Evolutionary conservation across 2,329 filamentous ascomycete genomes (phyloP), one percentile per base, ranked within the genome.

Genomic region (Zymoseptoria passerinii): DNA sequence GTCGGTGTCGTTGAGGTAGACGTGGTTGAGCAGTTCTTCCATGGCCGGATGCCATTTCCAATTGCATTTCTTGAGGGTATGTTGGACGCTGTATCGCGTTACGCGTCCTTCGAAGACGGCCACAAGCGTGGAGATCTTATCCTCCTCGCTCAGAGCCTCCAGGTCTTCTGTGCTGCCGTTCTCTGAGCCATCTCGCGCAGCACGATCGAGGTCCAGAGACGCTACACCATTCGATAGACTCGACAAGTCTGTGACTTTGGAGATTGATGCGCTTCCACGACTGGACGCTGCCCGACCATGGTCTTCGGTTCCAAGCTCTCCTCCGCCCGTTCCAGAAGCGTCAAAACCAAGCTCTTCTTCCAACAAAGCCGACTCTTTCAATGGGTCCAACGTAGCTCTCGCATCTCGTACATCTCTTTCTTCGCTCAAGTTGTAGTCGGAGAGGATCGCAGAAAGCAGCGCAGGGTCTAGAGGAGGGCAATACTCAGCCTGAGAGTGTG

Each of bases 1-100:
- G 56, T 83, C 78, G 0, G 82, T 82, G 58, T 90, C 83, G 58
- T 90, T 84, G 4, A 96, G 84, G 68, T 87, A 90, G 19, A 88
- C 84, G 13, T 90, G 79, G 64, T 88, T 95, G 29, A 96, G 80
- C 10, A 97, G 77, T 59, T 90, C 85, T 66, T 96, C 90, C 61
- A 95, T 85, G 1, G 90, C 84, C 13, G 79, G 78, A 58, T 85
- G 82, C 48, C 89, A 82, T 63, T 90, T 83, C 0, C 86, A 83
- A 9, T 82, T 79, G 28, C 80, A 83, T 67, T 89, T 89, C 63
- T 82, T 83, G 54, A 96, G 74, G 0, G 85, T 83, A 62, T 85
- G 81, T 49, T 77, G 76, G 28, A 95, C 79, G 49, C 89, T 86
- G 52, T 85, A 83, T 0, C 76, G 76, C 52, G 85, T 86, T 6